Percentiles rank a stretch among this genome's conserved stretches.
Conservation (phyloP, 495 filamentous ascomycete genomes). For the Lasiosphaeria miniovina region DNA sequence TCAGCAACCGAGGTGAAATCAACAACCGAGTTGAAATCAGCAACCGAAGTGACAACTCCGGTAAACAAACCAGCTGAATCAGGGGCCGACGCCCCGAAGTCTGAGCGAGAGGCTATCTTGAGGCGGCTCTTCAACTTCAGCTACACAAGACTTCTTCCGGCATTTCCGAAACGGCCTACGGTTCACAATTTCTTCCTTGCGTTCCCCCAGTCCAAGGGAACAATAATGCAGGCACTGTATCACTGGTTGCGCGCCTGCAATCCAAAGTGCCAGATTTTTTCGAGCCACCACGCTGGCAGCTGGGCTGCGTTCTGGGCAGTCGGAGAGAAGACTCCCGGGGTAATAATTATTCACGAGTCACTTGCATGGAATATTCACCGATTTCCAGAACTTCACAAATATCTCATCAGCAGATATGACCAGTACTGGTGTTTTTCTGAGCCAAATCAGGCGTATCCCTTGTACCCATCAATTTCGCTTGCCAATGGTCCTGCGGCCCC, state of each 20-base stretch:
- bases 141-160: slow-evolving; percentile 27
- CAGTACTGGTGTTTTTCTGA: slow-evolving; percentile 35
- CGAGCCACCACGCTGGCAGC: slow-evolving; percentile 20
- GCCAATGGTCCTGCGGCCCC: slow-evolving; percentile 5
- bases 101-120: slow-evolving; percentile 20
- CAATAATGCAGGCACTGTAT: slow-evolving; percentile 11
- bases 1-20: too few relatives aligned
- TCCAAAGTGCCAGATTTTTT: slow-evolving; percentile 27
- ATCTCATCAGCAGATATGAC: slow-evolving; percentile 19
- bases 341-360: slow-evolving; percentile 36
- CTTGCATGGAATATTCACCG: slow-evolving; percentile 27
- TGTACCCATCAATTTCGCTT: slow-evolving; percentile 24
- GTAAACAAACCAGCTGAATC: too few relatives aligned
- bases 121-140: slow-evolving; percentile 25
- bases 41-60: too few relatives aligned
- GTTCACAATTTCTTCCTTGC: slow-evolving; percentile 30
- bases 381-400: slow-evolving; percentile 24
- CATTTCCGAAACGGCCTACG: not conserved
- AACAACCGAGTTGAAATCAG: too few relatives aligned
- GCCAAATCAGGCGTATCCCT: slow-evolving; percentile 16
- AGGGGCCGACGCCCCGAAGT: not conserved
- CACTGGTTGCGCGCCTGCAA: slow-evolving; percentile 30
- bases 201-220: slow-evolving; percentile 21
- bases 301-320: slow-evolving; percentile 29
- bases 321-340: slow-evolving; percentile 15